Evolutionary conservation across 192 early-diverging fungal genomes (phyloP).

Genomic region (Phycomyces blakesleeanus): DNA sequence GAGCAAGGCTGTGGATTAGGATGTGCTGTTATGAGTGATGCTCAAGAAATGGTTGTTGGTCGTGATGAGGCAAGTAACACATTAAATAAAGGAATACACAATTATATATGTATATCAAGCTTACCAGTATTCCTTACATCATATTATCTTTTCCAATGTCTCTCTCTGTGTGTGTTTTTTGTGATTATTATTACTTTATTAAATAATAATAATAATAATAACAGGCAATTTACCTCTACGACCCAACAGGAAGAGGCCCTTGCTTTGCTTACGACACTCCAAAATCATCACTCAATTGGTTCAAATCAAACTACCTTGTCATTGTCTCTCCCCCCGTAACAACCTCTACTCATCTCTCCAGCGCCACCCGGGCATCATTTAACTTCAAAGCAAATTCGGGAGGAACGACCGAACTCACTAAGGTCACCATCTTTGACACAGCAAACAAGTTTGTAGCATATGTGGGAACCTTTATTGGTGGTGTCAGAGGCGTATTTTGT

Average conservation of each 20-base stretch:
- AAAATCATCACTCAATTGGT: conserved; percentile 67
- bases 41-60: conserved; percentile 79
- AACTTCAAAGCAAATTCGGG: conserved; percentile 9
- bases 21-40: conserved; percentile 70
- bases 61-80: conserved; percentile 63
- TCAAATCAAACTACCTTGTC: conserved; percentile 66
- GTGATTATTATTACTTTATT: no score
- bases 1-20: conserved; percentile 80
- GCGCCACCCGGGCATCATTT: conserved; percentile 21
- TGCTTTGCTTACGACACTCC: conserved; percentile 87
- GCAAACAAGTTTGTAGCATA: conserved; percentile 92
- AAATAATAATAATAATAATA: no score
- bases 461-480: conserved; percentile 68
- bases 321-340: conserved; percentile 61
- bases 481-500: conserved; percentile 65
- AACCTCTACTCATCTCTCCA: conserved; percentile 33
- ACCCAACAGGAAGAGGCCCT: conserved; percentile 83
- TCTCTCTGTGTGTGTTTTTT: no score
- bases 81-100: background rate
- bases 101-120: background rate
- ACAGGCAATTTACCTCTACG: conserved; percentile 87
- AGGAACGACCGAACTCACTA: conserved; percentile 44
- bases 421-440: conserved; percentile 84
- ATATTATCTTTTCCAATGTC: no score
- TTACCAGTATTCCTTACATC: no score